phyloP scores from a whole-genome alignment of 345 rosid genomes.

The Pistacia vera region DNA sequence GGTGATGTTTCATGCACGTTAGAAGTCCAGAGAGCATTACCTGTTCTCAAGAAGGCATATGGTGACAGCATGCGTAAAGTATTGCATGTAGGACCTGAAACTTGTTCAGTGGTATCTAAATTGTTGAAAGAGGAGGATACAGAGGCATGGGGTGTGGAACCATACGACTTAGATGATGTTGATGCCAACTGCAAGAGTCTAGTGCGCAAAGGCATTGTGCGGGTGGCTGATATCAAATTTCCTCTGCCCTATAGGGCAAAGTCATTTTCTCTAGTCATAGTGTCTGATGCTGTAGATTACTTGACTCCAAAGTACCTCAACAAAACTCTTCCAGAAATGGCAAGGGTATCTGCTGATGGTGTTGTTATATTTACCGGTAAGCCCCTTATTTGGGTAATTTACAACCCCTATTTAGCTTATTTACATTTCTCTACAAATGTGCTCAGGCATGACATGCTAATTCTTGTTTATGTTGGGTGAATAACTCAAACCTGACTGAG shows the following conservation, averaged over 20 bases:
- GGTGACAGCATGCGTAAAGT: constrained; percentile 69
- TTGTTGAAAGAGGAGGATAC: constrained; percentile 63
- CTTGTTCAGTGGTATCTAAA: constrained; percentile 63
- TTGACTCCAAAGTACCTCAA: constrained; percentile 73
- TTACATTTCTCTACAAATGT: too few relatives aligned
- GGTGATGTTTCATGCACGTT: constrained; percentile 60
- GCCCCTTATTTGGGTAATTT: not conserved
- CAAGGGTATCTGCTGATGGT: constrained; percentile 62
- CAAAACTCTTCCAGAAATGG: constrained; percentile 66
- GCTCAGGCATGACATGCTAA: not conserved
- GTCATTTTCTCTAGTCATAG: constrained; percentile 66
- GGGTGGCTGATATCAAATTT: constrained; percentile 66
- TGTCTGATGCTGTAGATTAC: constrained; percentile 75
- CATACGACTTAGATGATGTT: constrained; percentile 69
- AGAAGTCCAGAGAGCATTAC: constrained; percentile 58
- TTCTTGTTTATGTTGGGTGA: constrained; percentile 3
- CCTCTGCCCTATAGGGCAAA: constrained; percentile 65
- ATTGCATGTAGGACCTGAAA: constrained; percentile 69
- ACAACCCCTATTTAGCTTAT: too few relatives aligned
- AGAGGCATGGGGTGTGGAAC: constrained; percentile 72
- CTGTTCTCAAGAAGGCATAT: constrained; percentile 62
- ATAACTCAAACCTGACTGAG: not conserved
- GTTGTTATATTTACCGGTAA: constrained; percentile 63
- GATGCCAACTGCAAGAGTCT: constrained; percentile 52
- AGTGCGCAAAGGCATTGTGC: constrained; percentile 58